phyloP scores from a whole-genome alignment of 768 basidiomycete genomes.

The Sistotremastrum niveocremeum region DNA sequence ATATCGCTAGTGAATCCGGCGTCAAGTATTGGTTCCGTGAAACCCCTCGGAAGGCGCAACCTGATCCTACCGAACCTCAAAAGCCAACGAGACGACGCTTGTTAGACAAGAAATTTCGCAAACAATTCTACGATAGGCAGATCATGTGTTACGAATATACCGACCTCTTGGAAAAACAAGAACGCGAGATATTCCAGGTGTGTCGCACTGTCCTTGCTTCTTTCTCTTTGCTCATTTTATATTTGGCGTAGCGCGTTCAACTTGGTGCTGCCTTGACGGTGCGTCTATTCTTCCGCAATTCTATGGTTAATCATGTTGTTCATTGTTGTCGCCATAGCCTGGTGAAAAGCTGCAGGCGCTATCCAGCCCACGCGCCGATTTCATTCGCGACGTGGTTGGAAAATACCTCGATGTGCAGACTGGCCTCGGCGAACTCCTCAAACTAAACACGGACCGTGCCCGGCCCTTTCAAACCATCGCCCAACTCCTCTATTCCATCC shows the following conservation, averaged over 20 bases:
- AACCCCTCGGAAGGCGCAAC: constrained; percentile 13
- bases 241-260: constrained; percentile 13
- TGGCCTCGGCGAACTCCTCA: neutral
- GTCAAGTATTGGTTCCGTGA: constrained; percentile 37
- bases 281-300: neutral
- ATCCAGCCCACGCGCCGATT: constrained; percentile 9
- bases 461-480: constrained; percentile 7
- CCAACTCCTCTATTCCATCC: constrained; percentile 5
- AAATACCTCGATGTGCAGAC: neutral
- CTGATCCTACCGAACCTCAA: constrained; percentile 6
- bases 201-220: constrained; percentile 4
- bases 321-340: neutral
- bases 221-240: neutral
- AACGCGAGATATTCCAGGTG: constrained; percentile 65
- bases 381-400: constrained; percentile 8
- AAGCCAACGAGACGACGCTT: constrained; percentile 11
- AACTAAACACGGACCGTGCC: constrained; percentile 5
- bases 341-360: constrained; percentile 16
- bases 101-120: constrained; percentile 42
- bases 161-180: constrained; percentile 39
- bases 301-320: neutral
- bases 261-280: constrained; percentile 16
- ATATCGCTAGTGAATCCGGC: constrained; percentile 20
- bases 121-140: constrained; percentile 57
- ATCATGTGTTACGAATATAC: constrained; percentile 72